Evolutionary conservation across 208 protist genomes (phyloP), one percentile per base, ranked within the genome.

Genomic region (Lotmaria passim): DNA sequence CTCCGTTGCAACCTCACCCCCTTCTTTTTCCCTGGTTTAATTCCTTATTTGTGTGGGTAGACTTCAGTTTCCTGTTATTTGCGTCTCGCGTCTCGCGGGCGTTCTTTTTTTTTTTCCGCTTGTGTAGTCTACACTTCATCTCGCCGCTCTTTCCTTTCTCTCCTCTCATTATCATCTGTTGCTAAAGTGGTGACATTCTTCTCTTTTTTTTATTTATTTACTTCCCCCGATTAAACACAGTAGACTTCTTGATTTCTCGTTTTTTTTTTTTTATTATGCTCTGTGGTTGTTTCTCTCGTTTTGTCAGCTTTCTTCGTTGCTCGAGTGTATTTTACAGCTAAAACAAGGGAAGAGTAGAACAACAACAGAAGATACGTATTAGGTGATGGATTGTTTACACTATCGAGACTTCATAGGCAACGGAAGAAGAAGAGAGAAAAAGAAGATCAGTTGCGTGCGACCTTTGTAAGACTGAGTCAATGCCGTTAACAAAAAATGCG

Each of bases 241-340:
- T n/a, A n/a, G 10, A 19, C 17, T 47, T 68, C 51, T 77, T 73
- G 61, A 48, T 58, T 58, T 66, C 23, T 41, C 14, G 46, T 41
- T 69, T 31, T 75, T 59, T 34, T 52, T 59, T 41, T 24, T 70
- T 34, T 66, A 17, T 31, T 65, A 59, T 57, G n/a, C 30, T 39
- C 36, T 15, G 33, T 14, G 0, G 19, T 47, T 23, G 26, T 46
- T 30, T 46, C 26, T 48, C 4, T 81, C 53, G 47, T 69, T 66
- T 67, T n/a, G n/a, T n/a, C n/a, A n/a, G n/a, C n/a, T 58, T 72
- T 69, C 68, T 66, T 51, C 56, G 57, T 64, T 56, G n/a, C 39
- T 61, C 23, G 3, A 46, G 30, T 56, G 50, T 7, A 36, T 30
- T n/a, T n/a, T n/a, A n/a, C n/a, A n/a, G n/a, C n/a, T n/a, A n/a